Percentiles rank a stretch among this genome's conserved stretches.
Conservation (phyloP, 1,284 basidiomycete genomes). For the Pseudozyma thailandica region DNA sequence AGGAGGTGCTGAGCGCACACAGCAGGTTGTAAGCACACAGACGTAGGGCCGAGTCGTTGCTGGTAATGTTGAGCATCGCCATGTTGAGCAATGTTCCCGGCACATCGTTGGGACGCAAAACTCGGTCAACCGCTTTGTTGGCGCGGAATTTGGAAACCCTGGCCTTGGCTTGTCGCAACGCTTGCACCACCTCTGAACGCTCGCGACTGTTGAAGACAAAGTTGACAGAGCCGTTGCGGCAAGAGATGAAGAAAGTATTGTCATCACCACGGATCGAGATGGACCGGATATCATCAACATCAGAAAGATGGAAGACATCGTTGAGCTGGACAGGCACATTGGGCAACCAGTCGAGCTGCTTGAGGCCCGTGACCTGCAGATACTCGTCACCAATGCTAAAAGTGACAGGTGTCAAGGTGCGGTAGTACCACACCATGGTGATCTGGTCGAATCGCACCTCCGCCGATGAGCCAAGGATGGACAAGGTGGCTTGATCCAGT, state of each 20-base stretch:
- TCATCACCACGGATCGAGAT: conserved; percentile 64
- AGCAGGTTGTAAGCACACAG: conserved; percentile 63
- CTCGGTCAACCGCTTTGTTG: conserved; percentile 52
- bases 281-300: conserved; percentile 63
- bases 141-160: conserved; percentile 54
- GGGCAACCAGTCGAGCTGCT: conserved; percentile 53
- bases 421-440: conserved; percentile 65
- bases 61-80: conserved; percentile 66
- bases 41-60: conserved; percentile 51
- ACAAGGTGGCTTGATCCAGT: conserved; percentile 44
- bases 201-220: conserved; percentile 63
- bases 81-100: conserved; percentile 65
- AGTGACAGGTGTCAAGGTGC: conserved; percentile 55
- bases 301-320: conserved; percentile 62
- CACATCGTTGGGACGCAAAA: conserved; percentile 59
- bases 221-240: conserved; percentile 57
- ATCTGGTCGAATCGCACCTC: conserved; percentile 56
- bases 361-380: conserved; percentile 61
- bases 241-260: conserved; percentile 64
- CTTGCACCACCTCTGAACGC: conserved; percentile 60
- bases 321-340: conserved; percentile 44
- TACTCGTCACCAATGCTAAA: conserved; percentile 60
- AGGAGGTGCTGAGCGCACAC: conserved; percentile 63
- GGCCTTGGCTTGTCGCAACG: conserved; percentile 62
- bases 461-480: conserved; percentile 40